These are phyloP conservation scores for Rhodotorula diobovata DNA, from an alignment of 768 basidiomycete genomes.

Conservation along the genomic window DNA sequence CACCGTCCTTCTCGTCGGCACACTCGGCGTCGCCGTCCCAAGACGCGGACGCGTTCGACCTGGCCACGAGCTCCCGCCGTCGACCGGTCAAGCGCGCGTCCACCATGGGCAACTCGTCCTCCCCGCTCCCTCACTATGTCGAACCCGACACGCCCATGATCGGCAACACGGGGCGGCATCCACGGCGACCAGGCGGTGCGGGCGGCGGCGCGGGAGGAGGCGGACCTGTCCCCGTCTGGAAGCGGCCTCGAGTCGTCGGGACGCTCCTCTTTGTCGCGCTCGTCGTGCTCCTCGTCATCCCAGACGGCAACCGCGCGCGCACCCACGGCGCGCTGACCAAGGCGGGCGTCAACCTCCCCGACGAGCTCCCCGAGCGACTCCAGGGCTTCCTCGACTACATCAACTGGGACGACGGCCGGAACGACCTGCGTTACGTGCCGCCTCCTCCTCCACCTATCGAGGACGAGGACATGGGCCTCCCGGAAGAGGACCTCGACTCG, in stretches of 20 bases:
- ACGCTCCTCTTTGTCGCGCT: slow-evolving; percentile 33
- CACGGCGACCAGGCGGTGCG: neutral
- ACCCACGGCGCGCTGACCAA: slow-evolving; percentile 38
- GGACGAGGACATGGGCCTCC: slow-evolving; percentile 20
- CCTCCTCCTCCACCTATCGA: slow-evolving; percentile 25
- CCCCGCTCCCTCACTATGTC: slow-evolving; percentile 22
- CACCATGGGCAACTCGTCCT: neutral
- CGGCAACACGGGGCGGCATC: slow-evolving; percentile 1
- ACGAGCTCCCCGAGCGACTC: slow-evolving; percentile 35
- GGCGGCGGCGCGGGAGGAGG: neutral
- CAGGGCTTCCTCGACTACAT: slow-evolving; percentile 33
- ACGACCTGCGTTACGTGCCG: slow-evolving; percentile 33
- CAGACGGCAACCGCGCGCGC: slow-evolving; percentile 34
- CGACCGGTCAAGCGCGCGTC: slow-evolving; percentile 2
- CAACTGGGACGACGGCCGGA: slow-evolving; percentile 33
- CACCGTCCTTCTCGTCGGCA: neutral
- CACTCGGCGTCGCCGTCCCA: neutral
- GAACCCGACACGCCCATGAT: slow-evolving; percentile 29
- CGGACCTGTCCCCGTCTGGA: neutral
- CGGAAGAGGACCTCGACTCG: slow-evolving; percentile 24
- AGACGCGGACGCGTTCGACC: neutral
- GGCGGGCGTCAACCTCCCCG: slow-evolving; percentile 39
- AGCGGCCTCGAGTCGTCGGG: slow-evolving; percentile 28
- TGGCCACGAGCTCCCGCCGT: neutral
- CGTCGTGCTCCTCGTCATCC: slow-evolving; percentile 37